phyloP scores from a whole-genome alignment of 2,329 filamentous ascomycete species.

The Trichoderma hamatum region DNA sequence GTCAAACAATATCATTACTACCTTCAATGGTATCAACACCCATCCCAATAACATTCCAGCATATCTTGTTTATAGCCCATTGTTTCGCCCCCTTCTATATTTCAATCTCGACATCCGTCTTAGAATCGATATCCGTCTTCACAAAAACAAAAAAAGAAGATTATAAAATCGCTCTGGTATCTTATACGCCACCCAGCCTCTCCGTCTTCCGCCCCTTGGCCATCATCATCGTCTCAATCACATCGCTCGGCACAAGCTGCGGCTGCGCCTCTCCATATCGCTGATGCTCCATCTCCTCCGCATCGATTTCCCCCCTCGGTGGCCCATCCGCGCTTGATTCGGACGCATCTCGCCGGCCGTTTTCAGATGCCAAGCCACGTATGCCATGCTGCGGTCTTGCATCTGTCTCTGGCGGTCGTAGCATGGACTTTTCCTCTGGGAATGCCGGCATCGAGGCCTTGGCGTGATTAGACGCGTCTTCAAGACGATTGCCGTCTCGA shows the following conservation, averaged over 20 bases:
- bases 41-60: background rate
- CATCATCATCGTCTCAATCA: conserved; percentile 27
- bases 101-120: background rate
- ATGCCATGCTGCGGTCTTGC: background rate
- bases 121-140: background rate
- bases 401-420: background rate
- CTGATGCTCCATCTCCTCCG: conserved; percentile 24
- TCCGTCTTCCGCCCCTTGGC: conserved; percentile 6
- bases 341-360: background rate
- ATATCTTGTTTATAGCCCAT: background rate
- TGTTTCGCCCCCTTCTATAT: background rate
- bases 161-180: background rate
- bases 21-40: conserved; percentile 1
- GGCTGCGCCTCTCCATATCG: conserved; percentile 30
- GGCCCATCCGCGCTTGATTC: background rate
- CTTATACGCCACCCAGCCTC: background rate
- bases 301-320: background rate
- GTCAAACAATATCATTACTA: background rate
- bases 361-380: background rate
- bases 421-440: conserved; percentile 20
- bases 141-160: background rate
- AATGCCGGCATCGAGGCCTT: background rate
- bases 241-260: conserved; percentile 29
- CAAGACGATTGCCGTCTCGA: background rate
- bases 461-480: background rate